A percentile compares a stretch with the other conserved stretches of the same genome.
These are phyloP conservation scores for Triticum urartu DNA, from an alignment of 176 grass and related monocot genomes.

Conservation along the genomic window DNA sequence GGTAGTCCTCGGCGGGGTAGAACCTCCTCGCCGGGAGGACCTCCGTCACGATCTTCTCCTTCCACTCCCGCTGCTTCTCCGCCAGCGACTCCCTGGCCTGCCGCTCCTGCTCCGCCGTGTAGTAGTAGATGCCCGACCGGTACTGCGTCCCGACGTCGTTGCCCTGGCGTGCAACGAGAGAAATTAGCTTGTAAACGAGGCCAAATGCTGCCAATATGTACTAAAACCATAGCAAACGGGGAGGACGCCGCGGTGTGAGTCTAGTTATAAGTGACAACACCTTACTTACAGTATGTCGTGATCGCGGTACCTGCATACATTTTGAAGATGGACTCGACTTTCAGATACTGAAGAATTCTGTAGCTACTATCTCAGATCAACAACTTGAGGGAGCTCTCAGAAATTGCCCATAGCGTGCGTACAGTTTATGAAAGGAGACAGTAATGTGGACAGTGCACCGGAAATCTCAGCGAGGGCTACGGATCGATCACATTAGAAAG, in stretches of 20 bases:
- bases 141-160: slow-evolving; percentile 91
- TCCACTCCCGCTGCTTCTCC: slow-evolving; percentile 56
- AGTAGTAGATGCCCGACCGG: slow-evolving; percentile 96
- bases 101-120: slow-evolving; percentile 70
- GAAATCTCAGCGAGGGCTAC: background rate
- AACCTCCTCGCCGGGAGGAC: slow-evolving; percentile 72
- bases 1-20: slow-evolving; percentile 81
- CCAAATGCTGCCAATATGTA: background rate
- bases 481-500: too few species aligned
- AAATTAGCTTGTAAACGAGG: background rate
- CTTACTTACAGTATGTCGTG: too few species aligned
- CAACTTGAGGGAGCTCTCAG: background rate
- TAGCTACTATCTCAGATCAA: too few species aligned
- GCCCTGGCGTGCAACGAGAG: slow-evolving; percentile 28
- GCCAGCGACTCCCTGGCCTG: slow-evolving; percentile 52
- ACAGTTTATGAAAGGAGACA: background rate
- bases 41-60: slow-evolving; percentile 73
- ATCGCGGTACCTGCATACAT: too few species aligned
- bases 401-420: background rate
- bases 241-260: too few species aligned
- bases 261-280: too few species aligned
- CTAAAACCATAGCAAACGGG: too few species aligned
- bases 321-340: too few species aligned
- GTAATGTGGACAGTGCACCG: background rate
- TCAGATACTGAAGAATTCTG: too few species aligned